A percentile compares a stretch with the other conserved stretches of the same genome.
Evolutionary conservation across 306 rosid species (phyloP).

Genomic region (Cicer arietinum): DNA sequence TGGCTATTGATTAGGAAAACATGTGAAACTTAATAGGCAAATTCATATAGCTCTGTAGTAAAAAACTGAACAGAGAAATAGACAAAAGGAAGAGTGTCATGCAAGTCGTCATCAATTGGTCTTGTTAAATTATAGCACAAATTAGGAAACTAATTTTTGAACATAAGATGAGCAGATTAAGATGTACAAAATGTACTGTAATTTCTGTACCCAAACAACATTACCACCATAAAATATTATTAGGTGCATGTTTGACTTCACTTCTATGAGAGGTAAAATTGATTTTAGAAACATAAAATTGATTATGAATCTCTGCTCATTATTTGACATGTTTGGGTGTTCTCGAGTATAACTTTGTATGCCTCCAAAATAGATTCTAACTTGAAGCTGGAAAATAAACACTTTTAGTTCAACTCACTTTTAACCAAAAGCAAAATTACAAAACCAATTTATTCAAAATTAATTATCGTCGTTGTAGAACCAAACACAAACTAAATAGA

Average conservation of each 20-base stretch:
- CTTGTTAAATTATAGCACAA: slow-evolving; percentile 6
- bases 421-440: not conserved
- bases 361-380: slow-evolving; percentile 8
- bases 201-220: slow-evolving; percentile 4
- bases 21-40: slow-evolving; percentile 2
- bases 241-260: not conserved
- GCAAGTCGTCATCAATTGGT: slow-evolving; percentile 30
- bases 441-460: not conserved
- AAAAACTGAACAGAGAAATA: slow-evolving; percentile 9
- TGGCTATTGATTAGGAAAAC: slow-evolving; percentile 1
- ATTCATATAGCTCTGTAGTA: slow-evolving; percentile 18
- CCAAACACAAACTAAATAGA: slow-evolving; percentile 5
- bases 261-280: not conserved
- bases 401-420: not conserved
- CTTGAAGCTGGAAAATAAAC: not conserved
- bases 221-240: slow-evolving; percentile 17
- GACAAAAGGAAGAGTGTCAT: slow-evolving; percentile 23
- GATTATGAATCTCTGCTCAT: not conserved
- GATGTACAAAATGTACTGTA: slow-evolving; percentile 16
- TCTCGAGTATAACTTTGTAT: not conserved
- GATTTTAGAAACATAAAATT: not conserved
- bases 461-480: not conserved
- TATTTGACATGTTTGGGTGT: not conserved
- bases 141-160: slow-evolving; percentile 17
- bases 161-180: not conserved